phyloP scores from a whole-genome alignment of 192 early-diverging fungal species.

The Physocladia obscura region DNA sequence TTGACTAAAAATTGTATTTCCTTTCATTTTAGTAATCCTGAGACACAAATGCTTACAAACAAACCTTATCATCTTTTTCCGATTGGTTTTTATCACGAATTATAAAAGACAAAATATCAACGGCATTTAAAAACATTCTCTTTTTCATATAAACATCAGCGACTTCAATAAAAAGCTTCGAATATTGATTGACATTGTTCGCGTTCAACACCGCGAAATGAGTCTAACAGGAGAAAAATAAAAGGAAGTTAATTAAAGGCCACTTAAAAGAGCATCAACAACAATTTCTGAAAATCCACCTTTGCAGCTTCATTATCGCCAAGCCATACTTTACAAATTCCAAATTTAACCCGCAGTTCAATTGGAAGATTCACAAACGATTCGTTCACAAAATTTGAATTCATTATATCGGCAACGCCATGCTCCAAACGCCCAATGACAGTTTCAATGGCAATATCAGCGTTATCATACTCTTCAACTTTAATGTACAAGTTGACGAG shows the following conservation, averaged over 20 bases:
- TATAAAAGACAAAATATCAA: constrained; percentile 53
- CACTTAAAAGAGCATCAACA: not conserved
- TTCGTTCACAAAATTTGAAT: not conserved
- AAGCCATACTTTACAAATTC: constrained; percentile 72
- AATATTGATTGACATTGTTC: constrained; percentile 49
- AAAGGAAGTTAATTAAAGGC: not conserved
- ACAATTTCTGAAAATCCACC: too few species aligned
- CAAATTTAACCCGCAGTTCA: constrained; percentile 84
- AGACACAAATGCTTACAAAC: not conserved
- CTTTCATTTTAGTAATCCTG: not conserved
- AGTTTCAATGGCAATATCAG: constrained; percentile 67
- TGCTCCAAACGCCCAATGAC: constrained; percentile 56
- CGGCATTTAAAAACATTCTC: constrained; percentile 61
- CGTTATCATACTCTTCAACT: constrained; percentile 71
- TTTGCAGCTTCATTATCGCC: constrained; percentile 69
- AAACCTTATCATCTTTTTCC: constrained; percentile 32
- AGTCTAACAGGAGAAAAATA: constrained; percentile 34
- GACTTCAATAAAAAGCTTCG: constrained; percentile 73
- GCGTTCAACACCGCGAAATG: constrained; percentile 68
- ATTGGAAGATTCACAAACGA: constrained; percentile 60
- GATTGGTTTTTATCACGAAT: constrained; percentile 30
- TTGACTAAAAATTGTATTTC: constrained; percentile 18
- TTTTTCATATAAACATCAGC: constrained; percentile 71
- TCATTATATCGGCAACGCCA: constrained; percentile 5
- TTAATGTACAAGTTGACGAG: constrained; percentile 83